These are phyloP conservation scores for Penicillium ucsense DNA, from an alignment of 495 filamentous ascomycete species.

Conservation along the genomic window DNA sequence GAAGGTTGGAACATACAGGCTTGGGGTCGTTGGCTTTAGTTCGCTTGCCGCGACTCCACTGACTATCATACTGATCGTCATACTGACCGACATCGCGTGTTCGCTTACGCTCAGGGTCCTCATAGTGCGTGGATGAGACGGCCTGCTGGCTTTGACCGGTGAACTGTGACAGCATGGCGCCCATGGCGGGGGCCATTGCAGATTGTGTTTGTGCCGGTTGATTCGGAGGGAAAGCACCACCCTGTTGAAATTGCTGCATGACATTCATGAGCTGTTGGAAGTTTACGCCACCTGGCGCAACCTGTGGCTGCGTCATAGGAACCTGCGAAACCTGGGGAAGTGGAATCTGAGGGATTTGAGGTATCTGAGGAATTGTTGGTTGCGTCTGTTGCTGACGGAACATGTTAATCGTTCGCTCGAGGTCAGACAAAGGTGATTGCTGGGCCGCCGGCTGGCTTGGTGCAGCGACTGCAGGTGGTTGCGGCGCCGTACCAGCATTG, in stretches of 20 bases:
- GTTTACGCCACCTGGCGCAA: constrained; percentile 17
- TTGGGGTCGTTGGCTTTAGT: constrained; percentile 24
- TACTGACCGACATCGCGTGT: constrained; percentile 25
- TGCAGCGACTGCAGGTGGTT: constrained; percentile 21
- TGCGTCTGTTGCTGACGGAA: constrained; percentile 36
- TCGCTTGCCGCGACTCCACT: constrained; percentile 26
- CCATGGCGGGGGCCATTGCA: constrained; percentile 30
- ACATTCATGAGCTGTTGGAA: constrained; percentile 29
- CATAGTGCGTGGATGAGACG: constrained; percentile 16
- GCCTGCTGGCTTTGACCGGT: constrained; percentile 23
- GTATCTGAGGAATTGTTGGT: constrained; percentile 18
- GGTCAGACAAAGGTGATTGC: constrained; percentile 22
- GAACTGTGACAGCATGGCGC: constrained; percentile 42
- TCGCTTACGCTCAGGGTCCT: constrained; percentile 38
- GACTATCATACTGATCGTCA: constrained; percentile 21
- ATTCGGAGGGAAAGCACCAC: constrained; percentile 11
- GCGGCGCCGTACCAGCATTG: constrained; percentile 24
- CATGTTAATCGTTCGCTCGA: constrained; percentile 34
- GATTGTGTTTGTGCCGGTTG: constrained; percentile 19
- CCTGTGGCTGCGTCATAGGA: constrained; percentile 13
- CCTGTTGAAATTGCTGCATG: constrained; percentile 27
- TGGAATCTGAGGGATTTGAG: constrained; percentile 18
- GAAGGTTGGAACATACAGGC: constrained; percentile 20
- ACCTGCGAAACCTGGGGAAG: constrained; percentile 21
- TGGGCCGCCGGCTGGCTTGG: constrained; percentile 14